Evolutionary conservation across 2,329 filamentous ascomycete genomes (phyloP), one percentile per base, ranked within the genome.

Genomic region (Emydomyces testavorans): DNA sequence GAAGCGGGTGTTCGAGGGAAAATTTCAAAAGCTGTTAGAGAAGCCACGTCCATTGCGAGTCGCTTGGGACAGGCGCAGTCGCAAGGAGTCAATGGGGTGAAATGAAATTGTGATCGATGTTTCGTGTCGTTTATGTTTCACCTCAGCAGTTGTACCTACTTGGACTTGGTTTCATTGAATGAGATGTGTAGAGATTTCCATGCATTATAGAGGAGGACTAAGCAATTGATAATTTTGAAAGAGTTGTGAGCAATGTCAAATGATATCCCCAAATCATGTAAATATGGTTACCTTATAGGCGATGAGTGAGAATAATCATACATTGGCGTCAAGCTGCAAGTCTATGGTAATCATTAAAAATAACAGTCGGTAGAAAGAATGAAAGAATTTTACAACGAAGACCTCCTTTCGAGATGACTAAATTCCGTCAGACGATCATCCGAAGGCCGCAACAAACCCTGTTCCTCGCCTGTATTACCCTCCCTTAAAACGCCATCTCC

Each of bases 1-100:
- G 76, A 80, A 56, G 73, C 71, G 1, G 69, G 66, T 1, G 69
- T 79, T 13, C 66, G 76, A 52, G 76, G 76, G 0, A 68, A 68
- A 7, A 64, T 80, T 28, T 69, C 73, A 2, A 70, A 71, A 50
- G 74, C 74, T n/a, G 68, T 80, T 15, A 64, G 76, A 51, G 76
- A 79, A 58, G 75, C 77, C 5, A 77, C 77, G n/a, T 71, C 73
- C 28, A 69, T 79, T 50, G 77, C 77, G 3, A 71, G 71, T 46
- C 64, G 76, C 55, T 60, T 78, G 49, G 74, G 75, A 11, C 65
- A 77, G 59, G 73, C 77, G 23, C 67, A 70, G 42, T n/a, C 34
- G 6, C 66, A 76, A 52, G 64, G 66, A 2, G 71, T 73, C 21
- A 74, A 73, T 54, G 69, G 69, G 31, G 74, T 70, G 15, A 47